Conservation (phyloP, 768 basidiomycete genomes). For the Mrakia gelida region DNA sequence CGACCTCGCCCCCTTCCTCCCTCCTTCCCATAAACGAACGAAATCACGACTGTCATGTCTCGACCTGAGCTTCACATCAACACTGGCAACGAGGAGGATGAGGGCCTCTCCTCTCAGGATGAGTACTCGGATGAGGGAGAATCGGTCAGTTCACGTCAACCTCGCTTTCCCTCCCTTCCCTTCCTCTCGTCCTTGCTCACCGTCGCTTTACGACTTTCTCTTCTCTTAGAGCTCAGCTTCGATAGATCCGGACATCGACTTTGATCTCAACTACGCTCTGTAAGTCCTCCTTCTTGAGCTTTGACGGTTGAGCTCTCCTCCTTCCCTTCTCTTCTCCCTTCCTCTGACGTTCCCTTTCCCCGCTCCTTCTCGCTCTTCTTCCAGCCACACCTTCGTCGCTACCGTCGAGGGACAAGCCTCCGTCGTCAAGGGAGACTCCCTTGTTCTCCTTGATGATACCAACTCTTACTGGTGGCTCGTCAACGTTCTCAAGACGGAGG, state of each 20-base stretch:
- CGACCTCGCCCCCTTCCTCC: not conserved
- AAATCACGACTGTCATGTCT: not conserved
- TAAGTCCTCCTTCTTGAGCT: constrained; percentile 41
- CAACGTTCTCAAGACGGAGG: constrained; percentile 94
- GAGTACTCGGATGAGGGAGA: constrained; percentile 23
- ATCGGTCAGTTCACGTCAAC: constrained; percentile 10
- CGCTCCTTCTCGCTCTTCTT: not conserved
- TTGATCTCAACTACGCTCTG: constrained; percentile 45
- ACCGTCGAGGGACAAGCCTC: constrained; percentile 98
- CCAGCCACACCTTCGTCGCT: constrained; percentile 80
- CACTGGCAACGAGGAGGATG: constrained; percentile 4
- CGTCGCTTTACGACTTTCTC: not conserved
- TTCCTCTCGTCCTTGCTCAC: not conserved
- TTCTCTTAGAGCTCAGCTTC: constrained; percentile 22
- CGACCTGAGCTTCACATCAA: constrained; percentile 15
- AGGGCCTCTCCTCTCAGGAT: constrained; percentile 5
- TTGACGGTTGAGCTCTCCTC: not conserved
- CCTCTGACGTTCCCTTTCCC: not conserved
- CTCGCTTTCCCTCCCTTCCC: not conserved
- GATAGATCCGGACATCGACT: constrained; percentile 42
- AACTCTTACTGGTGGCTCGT: constrained; percentile 99
- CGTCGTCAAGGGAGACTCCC: constrained; percentile 95
- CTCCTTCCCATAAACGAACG: not conserved
- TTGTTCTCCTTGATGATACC: constrained; percentile 94
- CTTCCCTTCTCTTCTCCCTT: constrained; percentile 66